Conservation (phyloP, 805 yeast genomes). For the Saturnispora kantuleensis region DNA sequence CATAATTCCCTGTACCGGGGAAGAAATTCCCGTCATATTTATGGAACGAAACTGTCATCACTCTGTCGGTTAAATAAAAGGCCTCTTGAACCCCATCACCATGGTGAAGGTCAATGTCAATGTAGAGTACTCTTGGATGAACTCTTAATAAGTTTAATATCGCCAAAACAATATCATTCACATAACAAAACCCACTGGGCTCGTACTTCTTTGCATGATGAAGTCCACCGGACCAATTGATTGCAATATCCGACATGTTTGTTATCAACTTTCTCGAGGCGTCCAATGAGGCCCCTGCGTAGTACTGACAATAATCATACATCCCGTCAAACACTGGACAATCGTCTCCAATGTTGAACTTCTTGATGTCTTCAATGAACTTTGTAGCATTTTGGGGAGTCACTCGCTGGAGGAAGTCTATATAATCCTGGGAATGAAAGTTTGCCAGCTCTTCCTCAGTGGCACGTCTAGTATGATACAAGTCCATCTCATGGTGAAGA, state of each 20-base stretch:
- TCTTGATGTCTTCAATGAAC: constrained; percentile 44
- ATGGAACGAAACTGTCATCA: constrained; percentile 94
- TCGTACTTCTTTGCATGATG: constrained; percentile 95
- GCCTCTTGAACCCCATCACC: constrained; percentile 99
- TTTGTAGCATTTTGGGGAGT: constrained; percentile 66
- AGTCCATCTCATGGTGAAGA: constrained; percentile 81
- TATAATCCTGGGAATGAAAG: constrained; percentile 83
- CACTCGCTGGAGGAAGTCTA: constrained; percentile 62
- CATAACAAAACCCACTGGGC: constrained; percentile 92
- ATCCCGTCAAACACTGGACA: constrained; percentile 94
- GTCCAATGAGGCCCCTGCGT: constrained; percentile 90
- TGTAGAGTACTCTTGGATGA: constrained; percentile 86
- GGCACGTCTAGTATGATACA: constrained; percentile 76
- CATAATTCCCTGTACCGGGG: constrained; percentile 93
- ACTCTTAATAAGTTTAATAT: constrained; percentile 76
- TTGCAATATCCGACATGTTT: constrained; percentile 87
- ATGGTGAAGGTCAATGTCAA: constrained; percentile 92
- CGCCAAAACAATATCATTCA: constrained; percentile 87
- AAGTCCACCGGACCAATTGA: constrained; percentile 93
- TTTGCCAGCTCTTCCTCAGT: constrained; percentile 67
- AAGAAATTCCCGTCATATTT: constrained; percentile 89
- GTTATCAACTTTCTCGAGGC: constrained; percentile 80
- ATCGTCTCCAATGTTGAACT: constrained; percentile 89
- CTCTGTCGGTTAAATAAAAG: constrained; percentile 87
- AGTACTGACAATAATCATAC: constrained; percentile 79